These are phyloP conservation scores for Acer saccharum DNA, from an alignment of 345 rosid species.

Conservation along the genomic window DNA sequence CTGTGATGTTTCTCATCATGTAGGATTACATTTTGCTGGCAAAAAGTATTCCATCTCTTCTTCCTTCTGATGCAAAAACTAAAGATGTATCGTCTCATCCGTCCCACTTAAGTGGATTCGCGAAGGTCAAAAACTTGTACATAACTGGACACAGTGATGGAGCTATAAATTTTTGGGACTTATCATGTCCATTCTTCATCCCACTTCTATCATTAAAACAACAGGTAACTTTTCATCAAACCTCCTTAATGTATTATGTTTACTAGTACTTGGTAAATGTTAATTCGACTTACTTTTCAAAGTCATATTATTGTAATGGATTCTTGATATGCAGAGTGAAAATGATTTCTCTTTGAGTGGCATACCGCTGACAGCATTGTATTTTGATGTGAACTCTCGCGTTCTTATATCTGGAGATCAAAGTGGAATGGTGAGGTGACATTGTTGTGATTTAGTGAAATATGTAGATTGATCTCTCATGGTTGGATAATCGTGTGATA, in stretches of 20 bases:
- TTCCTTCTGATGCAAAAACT: slow-evolving; percentile 53
- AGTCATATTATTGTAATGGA: background rate
- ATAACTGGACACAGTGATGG: slow-evolving; percentile 91
- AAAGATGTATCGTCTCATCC: slow-evolving; percentile 51
- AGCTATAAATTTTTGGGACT: slow-evolving; percentile 80
- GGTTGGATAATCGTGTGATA: slow-evolving; percentile 1
- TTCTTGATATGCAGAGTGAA: slow-evolving; percentile 57
- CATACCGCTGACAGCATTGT: slow-evolving; percentile 59
- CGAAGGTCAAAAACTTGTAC: slow-evolving; percentile 73
- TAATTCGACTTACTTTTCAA: too few species aligned
- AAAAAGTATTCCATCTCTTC: slow-evolving; percentile 54
- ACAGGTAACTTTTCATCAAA: slow-evolving; percentile 51
- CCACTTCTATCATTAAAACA: slow-evolving; percentile 69
- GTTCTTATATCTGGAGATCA: slow-evolving; percentile 83
- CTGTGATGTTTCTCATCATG: slow-evolving; percentile 23
- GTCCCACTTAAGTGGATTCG: slow-evolving; percentile 60
- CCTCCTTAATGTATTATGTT: background rate
- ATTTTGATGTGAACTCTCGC: slow-evolving; percentile 55
- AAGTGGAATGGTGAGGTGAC: slow-evolving; percentile 60
- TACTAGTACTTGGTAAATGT: background rate
- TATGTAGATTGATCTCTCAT: background rate
- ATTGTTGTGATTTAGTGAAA: slow-evolving; percentile 7
- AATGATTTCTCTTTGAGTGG: slow-evolving; percentile 67
- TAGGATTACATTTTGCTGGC: slow-evolving; percentile 63
- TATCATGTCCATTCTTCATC: slow-evolving; percentile 61